phyloP scores from a whole-genome alignment of 2,329 filamentous ascomycete genomes.

The Sporothrix luriei region DNA sequence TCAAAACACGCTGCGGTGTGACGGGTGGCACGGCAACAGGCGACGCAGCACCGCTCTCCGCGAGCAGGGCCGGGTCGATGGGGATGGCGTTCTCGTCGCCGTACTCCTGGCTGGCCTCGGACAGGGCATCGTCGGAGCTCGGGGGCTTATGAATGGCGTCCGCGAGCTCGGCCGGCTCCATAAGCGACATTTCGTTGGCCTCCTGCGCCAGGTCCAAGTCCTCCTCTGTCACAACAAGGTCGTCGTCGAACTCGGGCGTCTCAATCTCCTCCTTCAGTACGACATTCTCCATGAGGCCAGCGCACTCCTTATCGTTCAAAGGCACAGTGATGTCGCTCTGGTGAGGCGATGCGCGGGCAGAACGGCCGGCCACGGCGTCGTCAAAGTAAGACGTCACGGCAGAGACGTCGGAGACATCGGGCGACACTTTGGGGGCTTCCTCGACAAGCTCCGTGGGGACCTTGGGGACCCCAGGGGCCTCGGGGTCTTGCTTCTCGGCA shows the following conservation, averaged over 20 bases:
- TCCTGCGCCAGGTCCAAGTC: conserved; percentile 61
- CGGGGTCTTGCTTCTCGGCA: conserved; percentile 37
- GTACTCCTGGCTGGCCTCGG: conserved; percentile 66
- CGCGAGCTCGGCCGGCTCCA: conserved; percentile 50
- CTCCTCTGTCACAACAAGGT: conserved; percentile 55
- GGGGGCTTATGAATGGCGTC: conserved; percentile 40
- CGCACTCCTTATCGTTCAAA: conserved; percentile 12
- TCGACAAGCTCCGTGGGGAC: conserved; percentile 39
- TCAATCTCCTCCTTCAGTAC: conserved; percentile 38
- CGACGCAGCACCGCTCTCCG: conserved; percentile 31
- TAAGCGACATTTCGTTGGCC: conserved; percentile 61
- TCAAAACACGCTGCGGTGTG: conserved; percentile 59
- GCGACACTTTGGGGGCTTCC: neutral
- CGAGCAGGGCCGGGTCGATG: conserved; percentile 54
- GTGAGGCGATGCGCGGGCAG: conserved; percentile 21
- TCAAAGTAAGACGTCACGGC: conserved; percentile 60
- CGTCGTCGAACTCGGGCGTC: conserved; percentile 49
- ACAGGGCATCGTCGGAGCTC: conserved; percentile 54
- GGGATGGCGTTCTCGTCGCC: conserved; percentile 67
- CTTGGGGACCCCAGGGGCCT: conserved; percentile 34
- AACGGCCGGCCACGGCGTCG: conserved; percentile 58
- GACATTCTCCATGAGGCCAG: conserved; percentile 25
- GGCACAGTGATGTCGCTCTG: conserved; percentile 36
- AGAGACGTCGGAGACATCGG: conserved; percentile 40
- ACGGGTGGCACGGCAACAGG: conserved; percentile 47